These are phyloP conservation scores for Salicornia ramosissima DNA, from an alignment of 148 eudicot genomes.

Conservation along the genomic window DNA sequence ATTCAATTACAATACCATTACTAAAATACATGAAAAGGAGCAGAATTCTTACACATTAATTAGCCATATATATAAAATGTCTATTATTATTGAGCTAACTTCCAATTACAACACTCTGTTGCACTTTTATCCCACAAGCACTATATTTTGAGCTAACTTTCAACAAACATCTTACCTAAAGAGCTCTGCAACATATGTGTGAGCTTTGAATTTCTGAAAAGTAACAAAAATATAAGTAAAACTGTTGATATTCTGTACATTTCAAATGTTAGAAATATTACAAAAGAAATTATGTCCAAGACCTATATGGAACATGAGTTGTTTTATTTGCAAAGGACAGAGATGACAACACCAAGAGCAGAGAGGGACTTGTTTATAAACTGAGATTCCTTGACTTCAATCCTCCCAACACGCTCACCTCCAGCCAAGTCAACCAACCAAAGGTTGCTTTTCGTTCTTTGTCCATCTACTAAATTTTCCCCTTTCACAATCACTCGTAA, in stretches of 20 bases:
- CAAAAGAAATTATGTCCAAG: conserved; percentile 3
- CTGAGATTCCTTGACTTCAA: conserved; percentile 95
- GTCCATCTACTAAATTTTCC: conserved; percentile 61
- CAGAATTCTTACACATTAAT: too few relatives aligned
- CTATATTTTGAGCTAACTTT: background rate
- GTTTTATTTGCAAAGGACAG: conserved; percentile 92
- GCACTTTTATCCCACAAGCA: background rate
- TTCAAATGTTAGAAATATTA: background rate
- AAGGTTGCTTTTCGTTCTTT: conserved; percentile 80
- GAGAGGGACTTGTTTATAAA: conserved; percentile 89
- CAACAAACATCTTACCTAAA: conserved; percentile 49
- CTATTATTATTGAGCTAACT: too few relatives aligned
- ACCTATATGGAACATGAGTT: conserved; percentile 86
- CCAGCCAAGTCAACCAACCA: conserved; percentile 99
- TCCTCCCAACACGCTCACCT: conserved; percentile 86
- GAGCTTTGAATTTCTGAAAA: conserved; percentile 84
- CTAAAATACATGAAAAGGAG: too few relatives aligned
- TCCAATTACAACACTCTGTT: background rate
- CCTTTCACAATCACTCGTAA: conserved; percentile 74
- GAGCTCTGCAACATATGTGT: conserved; percentile 97
- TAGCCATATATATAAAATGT: too few relatives aligned
- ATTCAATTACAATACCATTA: too few relatives aligned
- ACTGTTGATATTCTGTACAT: background rate
- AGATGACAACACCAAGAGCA: conserved; percentile 91
- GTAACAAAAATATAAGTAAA: conserved; percentile 8